Base-by-base conservation (phyloP, 208 protist genomes). In the Blechomonas ayalai region DNA sequence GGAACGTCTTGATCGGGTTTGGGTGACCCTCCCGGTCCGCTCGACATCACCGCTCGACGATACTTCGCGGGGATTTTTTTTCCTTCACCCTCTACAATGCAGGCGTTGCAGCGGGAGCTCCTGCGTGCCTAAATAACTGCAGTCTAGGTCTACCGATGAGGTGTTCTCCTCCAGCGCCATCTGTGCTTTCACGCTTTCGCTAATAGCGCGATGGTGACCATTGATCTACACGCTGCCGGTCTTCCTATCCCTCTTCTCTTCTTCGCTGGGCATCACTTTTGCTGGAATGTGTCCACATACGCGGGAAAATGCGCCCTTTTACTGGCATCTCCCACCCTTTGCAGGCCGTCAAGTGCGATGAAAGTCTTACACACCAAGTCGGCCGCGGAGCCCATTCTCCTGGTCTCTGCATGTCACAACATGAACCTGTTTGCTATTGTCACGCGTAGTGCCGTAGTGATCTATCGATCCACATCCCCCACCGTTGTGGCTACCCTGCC, bases 391-490 rank as follows among this genome's bases (percentile, higher is more conserved):
- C 69, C 65, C 7, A 82, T 92, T 34, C 39, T 88, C 23, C 64
- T 83, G 6, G 69, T 78, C 15, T 82, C 73, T 4, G 69, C 83
- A 20, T 92, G 83, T 47, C 79, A 61, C 8, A 78, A 63, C 35
- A 82, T 84, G 54, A 83, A 92, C 35, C 52, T 92, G 0, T 66
- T 92, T 16, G 79, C 73, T 25, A 52, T 92, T 49, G 76, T 86
- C 25, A 88, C 83, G 15, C 35, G 32, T 10, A 68, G 52, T 18
- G 33, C 62, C 10, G 47, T 83, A 16, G 56, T 66, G 12, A 64
- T 92, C 18, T 92, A 84, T 47, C 83, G 83, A 51, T 79, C 78
- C 27, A 86, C 83, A 18, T 86, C 75, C 4, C 60, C 88, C 20
- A 85, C 78, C 16, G 67, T 67, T 0, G 65, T 92, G 12, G 69